These are phyloP conservation scores for Blastocrithidia nonstop DNA, from an alignment of 208 protist species.

Conservation along the genomic window DNA sequence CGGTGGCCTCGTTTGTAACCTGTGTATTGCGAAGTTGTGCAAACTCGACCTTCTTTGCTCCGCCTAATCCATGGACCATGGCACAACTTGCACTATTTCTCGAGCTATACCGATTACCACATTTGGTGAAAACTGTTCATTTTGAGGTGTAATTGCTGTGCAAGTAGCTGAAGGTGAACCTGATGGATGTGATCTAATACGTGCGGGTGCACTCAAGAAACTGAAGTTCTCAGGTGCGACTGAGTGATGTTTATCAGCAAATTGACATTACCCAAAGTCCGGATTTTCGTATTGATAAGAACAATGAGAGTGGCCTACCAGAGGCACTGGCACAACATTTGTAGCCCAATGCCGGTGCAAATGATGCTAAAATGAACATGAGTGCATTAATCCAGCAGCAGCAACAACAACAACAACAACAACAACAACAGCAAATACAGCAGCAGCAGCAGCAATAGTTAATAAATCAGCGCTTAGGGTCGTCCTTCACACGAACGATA, in stretches of 20 bases:
- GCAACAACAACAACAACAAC: conserved; percentile 4
- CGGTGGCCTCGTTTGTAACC: conserved; percentile 93
- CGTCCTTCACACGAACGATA: too few species aligned
- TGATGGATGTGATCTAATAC: conserved; percentile 38
- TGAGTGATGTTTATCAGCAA: conserved; percentile 43
- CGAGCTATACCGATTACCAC: conserved; percentile 92
- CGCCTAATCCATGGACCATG: conserved; percentile 98
- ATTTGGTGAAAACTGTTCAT: conserved; percentile 95
- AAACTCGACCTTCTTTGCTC: conserved; percentile 89
- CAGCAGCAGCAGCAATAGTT: conserved; percentile 1
- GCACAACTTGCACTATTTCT: conserved; percentile 82
- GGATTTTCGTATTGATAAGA: conserved; percentile 70
- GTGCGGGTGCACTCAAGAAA: conserved; percentile 19
- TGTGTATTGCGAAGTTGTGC: conserved; percentile 84
- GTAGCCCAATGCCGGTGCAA: too few species aligned
- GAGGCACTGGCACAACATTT: conserved; percentile 5
- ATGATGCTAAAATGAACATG: not conserved
- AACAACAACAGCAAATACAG: conserved; percentile 7
- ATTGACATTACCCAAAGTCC: conserved; percentile 46
- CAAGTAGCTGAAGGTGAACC: conserved; percentile 49
- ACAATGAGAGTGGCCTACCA: conserved; percentile 12
- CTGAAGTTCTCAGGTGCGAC: conserved; percentile 16
- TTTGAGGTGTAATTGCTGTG: conserved; percentile 93
- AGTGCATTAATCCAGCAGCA: conserved; percentile 1
- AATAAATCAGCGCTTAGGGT: too few species aligned